A percentile compares a stretch with the other conserved stretches of the same genome.
Evolutionary conservation across 1,284 basidiomycete species (phyloP).

Genomic region (Irpex sp.): DNA sequence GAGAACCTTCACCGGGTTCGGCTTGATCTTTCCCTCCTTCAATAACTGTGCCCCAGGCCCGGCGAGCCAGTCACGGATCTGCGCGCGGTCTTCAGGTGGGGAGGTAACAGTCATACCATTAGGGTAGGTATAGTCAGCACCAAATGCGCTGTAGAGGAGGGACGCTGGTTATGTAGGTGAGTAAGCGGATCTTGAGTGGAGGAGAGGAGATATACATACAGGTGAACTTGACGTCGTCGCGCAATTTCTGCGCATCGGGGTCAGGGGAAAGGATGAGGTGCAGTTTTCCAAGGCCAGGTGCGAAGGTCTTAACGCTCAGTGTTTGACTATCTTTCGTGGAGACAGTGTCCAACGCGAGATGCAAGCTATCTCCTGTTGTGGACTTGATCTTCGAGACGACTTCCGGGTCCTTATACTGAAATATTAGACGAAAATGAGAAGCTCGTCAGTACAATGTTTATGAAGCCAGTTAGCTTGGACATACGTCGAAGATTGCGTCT

Average conservation of each 20-base stretch:
- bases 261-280: conserved; percentile 12
- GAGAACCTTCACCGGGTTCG: conserved; percentile 20
- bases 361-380: conserved; percentile 18
- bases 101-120: conserved; percentile 8
- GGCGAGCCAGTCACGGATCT: conserved; percentile 19
- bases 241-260: conserved; percentile 10
- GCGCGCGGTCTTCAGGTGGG: conserved; percentile 16
- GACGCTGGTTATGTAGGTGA: conserved; percentile 2
- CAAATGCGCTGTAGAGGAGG: conserved; percentile 19
- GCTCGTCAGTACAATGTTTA: neutral
- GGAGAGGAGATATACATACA: conserved; percentile 5
- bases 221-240: conserved; percentile 14
- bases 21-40: conserved; percentile 15
- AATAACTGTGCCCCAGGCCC: conserved; percentile 12
- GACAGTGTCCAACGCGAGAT: conserved; percentile 22
- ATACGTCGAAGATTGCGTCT: conserved; percentile 33
- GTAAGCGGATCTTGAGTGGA: too few species aligned
- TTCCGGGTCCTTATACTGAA: conserved; percentile 23
- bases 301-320: conserved; percentile 16
- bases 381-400: conserved; percentile 22
- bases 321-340: conserved; percentile 14
- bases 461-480: conserved; percentile 1
- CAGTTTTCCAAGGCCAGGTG: conserved; percentile 16
- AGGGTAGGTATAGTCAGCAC: conserved; percentile 12
- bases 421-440: neutral